Base-by-base conservation (phyloP, 768 basidiomycete genomes). In the Asterophora parasitica region DNA sequence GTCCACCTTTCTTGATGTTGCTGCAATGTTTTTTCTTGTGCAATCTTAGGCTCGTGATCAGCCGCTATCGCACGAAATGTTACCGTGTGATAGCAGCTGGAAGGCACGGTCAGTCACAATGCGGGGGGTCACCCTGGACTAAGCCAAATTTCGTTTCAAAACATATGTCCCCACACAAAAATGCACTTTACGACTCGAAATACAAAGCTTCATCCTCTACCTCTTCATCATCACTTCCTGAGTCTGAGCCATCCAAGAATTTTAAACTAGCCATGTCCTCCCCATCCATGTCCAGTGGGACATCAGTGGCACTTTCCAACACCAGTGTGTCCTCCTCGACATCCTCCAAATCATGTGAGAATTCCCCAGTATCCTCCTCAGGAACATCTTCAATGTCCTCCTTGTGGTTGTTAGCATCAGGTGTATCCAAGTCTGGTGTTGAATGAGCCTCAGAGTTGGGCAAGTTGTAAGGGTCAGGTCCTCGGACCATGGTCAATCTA, bases 61-160 rank as follows among this genome's bases (percentile, higher is more conserved):
- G 15, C 42, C 42, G 13, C 42, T 31, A 27, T 43, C 32, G 15
- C 28, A n/a, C 15, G 3, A 16, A 27, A 8, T 3, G 20, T 12
- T 4, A 10, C 19, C 30, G 13, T 30, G 42, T 30, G 42, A 43
- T 30, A 43, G 42, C 42, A 30, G 42, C 42, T 43, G 30, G 30
- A 43, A 43, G 13, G 30, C 7, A 11, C 16, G 42, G 42, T 5
- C 16, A 3, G 30, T 43, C 42, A 43, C 42, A 30, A 13, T 19
- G 42, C 42, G 10, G 36, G 46, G 54, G 51, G 56, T 58, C 46
- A 58, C 51, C 42, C 33, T 37, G 32, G 50, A 59, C 58, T 59
- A 56, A 52, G 55, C 32, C 2, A 41, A 52, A 54, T 56, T 49
- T 36, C 15, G 19, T 27, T n/a, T 16, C n/a, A 8, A 42, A 26